Base-by-base conservation (phyloP, 768 basidiomycete species). In the Calvatia gigantea region DNA sequence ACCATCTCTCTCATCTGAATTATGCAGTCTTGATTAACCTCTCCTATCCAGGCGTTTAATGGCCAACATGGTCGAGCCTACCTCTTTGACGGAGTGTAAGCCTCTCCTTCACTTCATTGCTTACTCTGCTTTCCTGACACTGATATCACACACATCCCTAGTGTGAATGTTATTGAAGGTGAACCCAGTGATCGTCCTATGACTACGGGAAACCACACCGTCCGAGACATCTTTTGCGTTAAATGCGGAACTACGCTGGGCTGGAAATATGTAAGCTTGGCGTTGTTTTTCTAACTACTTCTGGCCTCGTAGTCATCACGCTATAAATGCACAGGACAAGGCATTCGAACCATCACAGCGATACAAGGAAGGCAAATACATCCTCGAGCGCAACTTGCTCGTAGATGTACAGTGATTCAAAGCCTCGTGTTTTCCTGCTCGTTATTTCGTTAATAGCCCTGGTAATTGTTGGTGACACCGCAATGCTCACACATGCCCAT, bases 321-420 rank as follows among this genome's bases (percentile, higher is more conserved):
- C 44, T 48, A 48, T 46, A n/a, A 38, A 27, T n/a, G n/a, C 43
- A 42, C 64, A 97, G 96, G 96, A 97, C 70, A 84, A 84, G 54
- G 96, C 96, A 14, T 97, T 86, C 67, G 95, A 98, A 66, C 67
- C 78, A 9, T 80, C 85, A 6, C 95, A 99, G 81, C 92, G 89
- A 71, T 99, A 98, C 80, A 99, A 99, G 69, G 96, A 99, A 75
- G 94, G 94, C 67, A 94, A 94, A 77, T 97, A 84, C 71, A 98
- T 99, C 69, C 89, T 99, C 60, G 96, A 99, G 74, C 87, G 92
- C 65, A 91, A 90, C 67, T 79, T 93, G 64, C 87, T 93, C 65
- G 80, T 86, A 62, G 91, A 94, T 65, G 91, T 94, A 52, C 88
- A 93, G 75, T 93, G 77, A 65, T 51, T 56, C 31, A n/a, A n/a